Evolutionary conservation across 129 eudicot genomes (phyloP), one percentile per base, ranked within the genome.

Genomic region (Oenanthe sinensis): DNA sequence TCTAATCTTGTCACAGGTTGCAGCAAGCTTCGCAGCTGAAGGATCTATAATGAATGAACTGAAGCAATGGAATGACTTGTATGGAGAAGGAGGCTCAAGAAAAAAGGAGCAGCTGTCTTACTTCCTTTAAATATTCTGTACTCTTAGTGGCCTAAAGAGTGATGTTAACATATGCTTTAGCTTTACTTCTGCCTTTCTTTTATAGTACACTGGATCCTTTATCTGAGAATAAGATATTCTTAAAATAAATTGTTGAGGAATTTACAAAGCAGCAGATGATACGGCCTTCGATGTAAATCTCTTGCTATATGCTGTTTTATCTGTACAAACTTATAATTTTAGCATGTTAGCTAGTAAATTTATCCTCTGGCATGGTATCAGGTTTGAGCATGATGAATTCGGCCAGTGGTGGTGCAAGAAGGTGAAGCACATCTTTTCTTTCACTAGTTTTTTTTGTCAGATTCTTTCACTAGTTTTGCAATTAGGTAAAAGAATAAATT

Each of bases 61-160:
- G 82, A 96, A 96, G 84, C 97, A 92, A 77, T 92, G 99, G 97
- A 96, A 92, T 77, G 96, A 92, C 40, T 87, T 84, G 77, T 91
- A 92, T 33, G 99, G 99, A 67, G 99, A 92, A 79, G 99, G 99
- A 40, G 99, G 97, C 46, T 90, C 99, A 43, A 90, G 99, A 90
- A 67, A 92, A 75, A 96, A 90, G 84, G 95, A 96, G 79, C 97
- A 92, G 65, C 87, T 96, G 20, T 82, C 97, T 0, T 96, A 92
- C 85, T 96, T 95, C 84, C 85, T 95, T 14, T 91, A 84, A 85
- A 73, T 1, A 67, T 14, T 33, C 42, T 30, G 68, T 39, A 39
- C 42, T 39, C 42, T 39, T 4, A 67, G 42, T 67, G 30, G 72
- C 42, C 42, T 4, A 30, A 67, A 67, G 42, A 11, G 42, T 14